Base-by-base conservation (phyloP, 2,329 filamentous ascomycete species). In the Penicillium corylophilum region DNA sequence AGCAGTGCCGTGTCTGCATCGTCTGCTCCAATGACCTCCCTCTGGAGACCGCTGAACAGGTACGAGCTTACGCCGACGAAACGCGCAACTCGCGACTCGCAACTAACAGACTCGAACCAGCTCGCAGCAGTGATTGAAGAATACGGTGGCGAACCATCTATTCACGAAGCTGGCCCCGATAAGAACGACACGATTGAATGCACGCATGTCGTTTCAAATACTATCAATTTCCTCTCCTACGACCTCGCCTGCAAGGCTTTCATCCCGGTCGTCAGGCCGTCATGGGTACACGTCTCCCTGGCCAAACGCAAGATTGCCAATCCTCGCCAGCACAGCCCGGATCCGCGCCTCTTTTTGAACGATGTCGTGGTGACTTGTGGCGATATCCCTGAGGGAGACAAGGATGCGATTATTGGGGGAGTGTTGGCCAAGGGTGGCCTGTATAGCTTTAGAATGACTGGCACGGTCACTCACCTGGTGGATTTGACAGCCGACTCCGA, bases 151-250 rank as follows among this genome's bases (percentile, higher is more conserved):
- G 74, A 74, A 43, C 72, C 77, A 13, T 60, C 77, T 31, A 68
- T 76, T 28, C 71, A 74, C 56, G 55, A 74, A 36, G 65, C 70
- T 2, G 70, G 69, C 9, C 65, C 67, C 13, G 58, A 67, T 13
- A 68, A 71, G 33, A 67, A 69, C 15, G 60, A 71, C 3, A 67
- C 81, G 12, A 64, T 71, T 39, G 70, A 79, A 47, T 75, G 84
- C 54, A 85, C 81, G 6, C 85, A 89, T 67, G 82, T 90, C 54
- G 77, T 90, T 57, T 82, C 92, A 50, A 84, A 86, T 52, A 93
- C 88, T 1, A 88, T 90, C 71, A 91, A 99, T 69, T 99, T 99
- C 63, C 86, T 89, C n/a, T 85, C 93, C 64, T 97, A 94, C 69
- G 78, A 83, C 54, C 80, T 83, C 55, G 86, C 90, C 1, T 80